A percentile compares a stretch with the other conserved stretches of the same genome.
These are phyloP conservation scores for Nothopassalora personata DNA, from an alignment of 2,329 filamentous ascomycete genomes.

Conservation along the genomic window DNA sequence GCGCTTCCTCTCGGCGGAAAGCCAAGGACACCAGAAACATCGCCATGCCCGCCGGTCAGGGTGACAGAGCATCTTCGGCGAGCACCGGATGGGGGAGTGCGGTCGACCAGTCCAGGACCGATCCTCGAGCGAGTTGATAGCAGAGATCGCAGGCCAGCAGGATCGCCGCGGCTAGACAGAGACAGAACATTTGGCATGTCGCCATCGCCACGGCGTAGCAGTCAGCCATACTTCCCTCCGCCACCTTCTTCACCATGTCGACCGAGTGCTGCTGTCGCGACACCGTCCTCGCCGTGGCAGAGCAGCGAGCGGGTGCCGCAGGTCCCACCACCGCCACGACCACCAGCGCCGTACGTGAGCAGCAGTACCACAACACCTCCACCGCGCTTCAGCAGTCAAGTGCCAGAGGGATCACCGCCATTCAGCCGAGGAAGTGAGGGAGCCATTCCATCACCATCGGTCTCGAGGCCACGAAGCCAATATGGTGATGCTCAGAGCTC, in stretches of 20 bases:
- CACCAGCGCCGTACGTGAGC: background rate
- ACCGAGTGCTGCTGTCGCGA: background rate
- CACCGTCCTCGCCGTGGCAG: background rate
- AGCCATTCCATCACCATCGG: background rate
- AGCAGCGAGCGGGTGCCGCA: background rate
- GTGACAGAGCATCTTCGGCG: constrained; percentile 2
- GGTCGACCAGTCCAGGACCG: constrained; percentile 6
- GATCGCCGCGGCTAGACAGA: background rate
- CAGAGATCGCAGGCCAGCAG: background rate
- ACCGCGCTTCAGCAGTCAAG: background rate
- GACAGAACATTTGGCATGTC: background rate
- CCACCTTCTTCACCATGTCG: background rate
- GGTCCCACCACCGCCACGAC: background rate
- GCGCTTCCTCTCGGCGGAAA: constrained; percentile 13
- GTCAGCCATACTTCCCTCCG: background rate
- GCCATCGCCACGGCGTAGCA: background rate
- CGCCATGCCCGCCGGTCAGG: background rate
- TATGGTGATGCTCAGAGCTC: constrained; percentile 1
- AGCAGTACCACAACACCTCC: background rate
- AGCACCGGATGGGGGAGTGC: background rate
- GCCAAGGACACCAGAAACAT: constrained; percentile 7
- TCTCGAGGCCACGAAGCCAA: background rate
- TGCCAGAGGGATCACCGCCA: background rate
- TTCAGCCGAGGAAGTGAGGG: background rate
- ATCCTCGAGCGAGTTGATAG: constrained; percentile 5